These are phyloP conservation scores for Coelastrella sp. DNA, from an alignment of 139 green algal species.

Conservation along the genomic window DNA sequence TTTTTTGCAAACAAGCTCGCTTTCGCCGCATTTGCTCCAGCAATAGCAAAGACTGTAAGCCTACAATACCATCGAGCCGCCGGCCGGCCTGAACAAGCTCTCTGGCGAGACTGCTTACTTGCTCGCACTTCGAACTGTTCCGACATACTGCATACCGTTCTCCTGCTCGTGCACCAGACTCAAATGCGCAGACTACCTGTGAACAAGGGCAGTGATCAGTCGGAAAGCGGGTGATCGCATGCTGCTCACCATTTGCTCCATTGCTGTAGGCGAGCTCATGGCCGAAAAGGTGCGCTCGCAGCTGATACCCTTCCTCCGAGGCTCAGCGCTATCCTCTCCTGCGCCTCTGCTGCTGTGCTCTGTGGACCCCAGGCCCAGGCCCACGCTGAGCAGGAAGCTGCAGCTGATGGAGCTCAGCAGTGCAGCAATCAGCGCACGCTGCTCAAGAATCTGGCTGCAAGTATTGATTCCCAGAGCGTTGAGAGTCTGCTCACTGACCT, in stretches of 20 bases:
- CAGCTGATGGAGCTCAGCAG: slow-evolving; percentile 72
- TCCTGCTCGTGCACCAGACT: not conserved
- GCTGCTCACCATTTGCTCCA: slow-evolving; percentile 71
- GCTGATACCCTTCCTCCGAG: slow-evolving; percentile 85
- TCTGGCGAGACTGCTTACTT: too few relatives aligned
- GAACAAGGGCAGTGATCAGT: not conserved
- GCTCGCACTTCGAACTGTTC: too few relatives aligned
- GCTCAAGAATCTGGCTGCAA: slow-evolving; percentile 72
- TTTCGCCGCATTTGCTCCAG: too few relatives aligned
- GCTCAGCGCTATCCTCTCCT: slow-evolving; percentile 25
- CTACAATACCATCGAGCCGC: too few relatives aligned
- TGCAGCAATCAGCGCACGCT: slow-evolving; percentile 71
- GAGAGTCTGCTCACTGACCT: slow-evolving; percentile 82
- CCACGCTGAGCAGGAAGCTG: slow-evolving; percentile 75
- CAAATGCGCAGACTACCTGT: not conserved
- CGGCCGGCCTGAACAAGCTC: too few relatives aligned
- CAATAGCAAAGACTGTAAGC: too few relatives aligned
- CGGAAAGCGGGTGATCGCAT: not conserved
- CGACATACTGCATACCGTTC: too few relatives aligned
- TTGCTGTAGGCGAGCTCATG: slow-evolving; percentile 49
- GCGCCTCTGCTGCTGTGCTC: slow-evolving; percentile 24
- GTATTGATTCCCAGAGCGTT: slow-evolving; percentile 67
- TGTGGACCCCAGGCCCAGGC: slow-evolving; percentile 70
- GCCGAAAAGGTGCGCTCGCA: slow-evolving; percentile 85
- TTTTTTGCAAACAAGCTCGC: not conserved